A percentile compares a stretch with the other conserved stretches of the same genome.
phyloP scores from a whole-genome alignment of 306 rosid species.

The Macrotyloma uniflorum region DNA sequence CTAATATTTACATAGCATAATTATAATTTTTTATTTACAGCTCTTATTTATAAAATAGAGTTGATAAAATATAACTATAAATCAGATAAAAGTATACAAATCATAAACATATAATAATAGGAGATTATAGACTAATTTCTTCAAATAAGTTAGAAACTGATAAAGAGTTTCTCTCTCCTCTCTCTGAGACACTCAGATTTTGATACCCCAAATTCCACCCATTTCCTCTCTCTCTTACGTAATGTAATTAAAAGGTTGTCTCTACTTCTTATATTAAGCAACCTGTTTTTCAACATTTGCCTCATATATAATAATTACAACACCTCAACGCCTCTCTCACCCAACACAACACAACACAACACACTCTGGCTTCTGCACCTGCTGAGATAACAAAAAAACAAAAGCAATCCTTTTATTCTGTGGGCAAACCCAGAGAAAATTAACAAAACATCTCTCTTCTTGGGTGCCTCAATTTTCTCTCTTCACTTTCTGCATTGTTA shows the following conservation, averaged over 20 bases:
- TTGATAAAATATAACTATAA: background rate
- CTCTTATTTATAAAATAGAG: no score
- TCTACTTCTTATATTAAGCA: conserved; percentile 35
- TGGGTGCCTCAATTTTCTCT: conserved; percentile 55
- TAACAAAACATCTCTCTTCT: conserved; percentile 54
- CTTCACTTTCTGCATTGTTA: conserved; percentile 38
- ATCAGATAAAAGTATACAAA: background rate
- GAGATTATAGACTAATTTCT: no score
- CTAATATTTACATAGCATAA: no score
- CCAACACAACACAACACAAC: conserved; percentile 5
- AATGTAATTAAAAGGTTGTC: conserved; percentile 43
- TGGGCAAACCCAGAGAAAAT: conserved; percentile 44
- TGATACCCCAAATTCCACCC: conserved; percentile 15
- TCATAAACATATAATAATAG: background rate
- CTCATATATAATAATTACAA: conserved; percentile 38
- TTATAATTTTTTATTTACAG: no score
- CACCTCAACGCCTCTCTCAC: conserved; percentile 36
- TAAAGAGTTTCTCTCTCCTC: background rate
- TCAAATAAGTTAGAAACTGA: no score
- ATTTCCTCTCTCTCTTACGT: conserved; percentile 46
- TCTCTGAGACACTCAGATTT: conserved; percentile 2
- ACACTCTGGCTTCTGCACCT: conserved; percentile 40
- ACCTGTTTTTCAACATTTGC: conserved; percentile 39
- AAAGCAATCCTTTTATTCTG: conserved; percentile 42
- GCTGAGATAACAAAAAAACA: conserved; percentile 47